A percentile compares a stretch with the other conserved stretches of the same genome.
These are phyloP conservation scores for Phaeosphaeria sp. DNA, from an alignment of 2,329 filamentous ascomycete species.

Conservation along the genomic window DNA sequence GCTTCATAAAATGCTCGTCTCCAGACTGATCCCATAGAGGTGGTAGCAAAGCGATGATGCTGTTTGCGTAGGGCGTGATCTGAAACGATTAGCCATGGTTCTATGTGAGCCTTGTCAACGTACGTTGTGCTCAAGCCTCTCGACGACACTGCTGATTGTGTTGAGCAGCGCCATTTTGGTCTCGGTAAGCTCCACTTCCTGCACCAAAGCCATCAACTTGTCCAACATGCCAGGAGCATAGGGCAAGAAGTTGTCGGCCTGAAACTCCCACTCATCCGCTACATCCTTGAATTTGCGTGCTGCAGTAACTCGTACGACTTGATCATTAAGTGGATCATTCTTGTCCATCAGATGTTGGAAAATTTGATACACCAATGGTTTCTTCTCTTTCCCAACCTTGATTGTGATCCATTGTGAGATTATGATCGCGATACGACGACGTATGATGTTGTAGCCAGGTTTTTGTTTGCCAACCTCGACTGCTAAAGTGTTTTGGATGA, in stretches of 20 bases:
- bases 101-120: constrained; percentile 14
- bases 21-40: constrained; percentile 84
- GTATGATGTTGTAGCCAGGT: constrained; percentile 78
- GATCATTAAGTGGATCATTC: constrained; percentile 80
- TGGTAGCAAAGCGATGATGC: constrained; percentile 81
- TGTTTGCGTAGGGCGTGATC: constrained; percentile 73
- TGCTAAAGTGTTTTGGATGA: constrained; percentile 77
- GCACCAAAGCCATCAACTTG: constrained; percentile 77
- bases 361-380: constrained; percentile 82
- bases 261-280: constrained; percentile 85
- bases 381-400: constrained; percentile 71
- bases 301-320: constrained; percentile 90
- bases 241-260: constrained; percentile 74
- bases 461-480: constrained; percentile 76
- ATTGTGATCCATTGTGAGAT: constrained; percentile 89
- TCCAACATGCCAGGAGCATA: constrained; percentile 77
- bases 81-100: constrained; percentile 29
- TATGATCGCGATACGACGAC: constrained; percentile 86
- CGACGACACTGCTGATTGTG: constrained; percentile 81
- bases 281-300: constrained; percentile 82
- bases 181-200: constrained; percentile 81
- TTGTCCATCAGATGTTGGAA: constrained; percentile 85
- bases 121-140: constrained; percentile 78
- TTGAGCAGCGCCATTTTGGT: constrained; percentile 90
- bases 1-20: constrained; percentile 91